Evolutionary conservation across 305 asterid genomes (phyloP).

Genomic region (Rubia peregrina): DNA sequence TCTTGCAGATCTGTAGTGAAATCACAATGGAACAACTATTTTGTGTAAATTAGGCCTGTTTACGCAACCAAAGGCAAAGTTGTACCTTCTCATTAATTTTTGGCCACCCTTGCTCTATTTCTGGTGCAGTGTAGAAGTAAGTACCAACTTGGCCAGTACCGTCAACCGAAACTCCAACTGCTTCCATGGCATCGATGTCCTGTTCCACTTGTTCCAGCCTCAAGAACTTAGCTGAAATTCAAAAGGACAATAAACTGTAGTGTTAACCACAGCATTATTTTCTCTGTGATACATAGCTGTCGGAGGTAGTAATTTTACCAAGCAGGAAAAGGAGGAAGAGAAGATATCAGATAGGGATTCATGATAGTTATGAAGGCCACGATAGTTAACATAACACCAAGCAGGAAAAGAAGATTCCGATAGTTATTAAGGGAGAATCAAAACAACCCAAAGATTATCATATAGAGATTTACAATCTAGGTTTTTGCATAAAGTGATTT

Average conservation of each 20-base stretch:
- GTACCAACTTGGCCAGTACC: slow-evolving; percentile 98
- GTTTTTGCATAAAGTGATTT: neutral
- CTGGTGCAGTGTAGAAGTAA: slow-evolving; percentile 96
- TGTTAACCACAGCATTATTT: slow-evolving; percentile 2
- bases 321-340: neutral
- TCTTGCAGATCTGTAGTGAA: slow-evolving; percentile 24
- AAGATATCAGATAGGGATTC: neutral
- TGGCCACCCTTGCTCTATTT: slow-evolving; percentile 98
- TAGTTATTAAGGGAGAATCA: neutral
- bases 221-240: slow-evolving; percentile 79
- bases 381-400: neutral
- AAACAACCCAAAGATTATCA: neutral
- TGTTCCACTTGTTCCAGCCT: slow-evolving; percentile 93
- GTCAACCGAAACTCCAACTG: slow-evolving; percentile 67
- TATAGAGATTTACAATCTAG: neutral
- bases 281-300: neutral
- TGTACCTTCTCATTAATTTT: slow-evolving; percentile 89
- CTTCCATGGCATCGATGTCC: slow-evolving; percentile 69
- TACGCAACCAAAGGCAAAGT: neutral
- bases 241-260: slow-evolving; percentile 14
- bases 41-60: neutral
- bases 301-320: neutral
- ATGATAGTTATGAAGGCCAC: neutral
- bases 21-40: slow-evolving; percentile 16
- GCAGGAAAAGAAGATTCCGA: neutral